These are phyloP conservation scores for Zygnema cylindricum DNA, from an alignment of 139 green algal species.

Conservation along the genomic window DNA sequence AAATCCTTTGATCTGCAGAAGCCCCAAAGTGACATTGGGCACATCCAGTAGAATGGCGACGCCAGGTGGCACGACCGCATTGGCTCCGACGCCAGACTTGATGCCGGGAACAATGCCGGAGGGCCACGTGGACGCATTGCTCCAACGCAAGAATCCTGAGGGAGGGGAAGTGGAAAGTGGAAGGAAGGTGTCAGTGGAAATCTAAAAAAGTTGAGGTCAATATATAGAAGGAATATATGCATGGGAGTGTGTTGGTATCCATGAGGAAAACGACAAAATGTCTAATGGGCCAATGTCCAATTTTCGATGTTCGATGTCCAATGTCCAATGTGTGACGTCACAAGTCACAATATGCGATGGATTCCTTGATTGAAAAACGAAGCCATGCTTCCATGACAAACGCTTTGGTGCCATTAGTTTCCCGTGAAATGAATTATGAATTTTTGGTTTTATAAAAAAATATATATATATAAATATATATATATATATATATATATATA, in stretches of 20 bases:
- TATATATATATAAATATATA: too few species aligned
- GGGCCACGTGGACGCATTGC: conserved; percentile 25
- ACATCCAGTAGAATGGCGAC: conserved; percentile 40
- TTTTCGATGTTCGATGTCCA: too few species aligned
- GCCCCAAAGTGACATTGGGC: neutral
- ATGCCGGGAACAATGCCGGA: conserved; percentile 2
- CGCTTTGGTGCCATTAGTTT: too few species aligned
- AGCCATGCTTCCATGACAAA: too few species aligned
- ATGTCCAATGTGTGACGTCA: too few species aligned
- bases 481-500: too few species aligned
- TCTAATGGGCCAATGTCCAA: too few species aligned
- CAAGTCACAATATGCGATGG: too few species aligned
- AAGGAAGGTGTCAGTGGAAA: neutral
- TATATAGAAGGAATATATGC: neutral
- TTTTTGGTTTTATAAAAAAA: too few species aligned
- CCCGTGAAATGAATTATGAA: neutral
- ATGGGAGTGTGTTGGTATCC: too few species aligned
- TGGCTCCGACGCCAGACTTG: neutral
- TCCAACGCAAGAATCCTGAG: conserved; percentile 32
- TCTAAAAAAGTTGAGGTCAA: neutral
- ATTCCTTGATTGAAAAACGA: too few species aligned
- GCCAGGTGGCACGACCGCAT: conserved; percentile 26
- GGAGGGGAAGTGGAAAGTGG: neutral
- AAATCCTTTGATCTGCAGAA: neutral
- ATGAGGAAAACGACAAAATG: too few species aligned